Evolutionary conservation across 306 rosid species (phyloP).

Genomic region (Macrotyloma uniflorum): DNA sequence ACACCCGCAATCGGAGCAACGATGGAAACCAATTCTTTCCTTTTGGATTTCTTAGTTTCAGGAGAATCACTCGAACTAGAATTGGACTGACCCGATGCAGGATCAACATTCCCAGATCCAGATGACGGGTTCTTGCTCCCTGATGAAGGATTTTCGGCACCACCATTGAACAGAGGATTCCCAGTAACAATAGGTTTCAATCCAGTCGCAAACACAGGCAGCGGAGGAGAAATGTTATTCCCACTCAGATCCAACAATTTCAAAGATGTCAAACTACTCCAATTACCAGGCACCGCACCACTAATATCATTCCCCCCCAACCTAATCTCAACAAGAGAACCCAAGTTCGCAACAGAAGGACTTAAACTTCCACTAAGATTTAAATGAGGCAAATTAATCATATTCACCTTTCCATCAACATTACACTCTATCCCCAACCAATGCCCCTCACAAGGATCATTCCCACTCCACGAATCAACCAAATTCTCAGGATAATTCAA

Average conservation of each 20-base stretch:
- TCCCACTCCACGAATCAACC: conserved; percentile 68
- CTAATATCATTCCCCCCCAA: conserved; percentile 61
- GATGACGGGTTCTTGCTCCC: conserved; percentile 36
- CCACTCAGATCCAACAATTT: conserved; percentile 73
- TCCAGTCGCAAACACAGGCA: conserved; percentile 61
- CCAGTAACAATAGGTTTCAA: conserved; percentile 55
- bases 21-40: conserved; percentile 46
- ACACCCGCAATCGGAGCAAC: conserved; percentile 70
- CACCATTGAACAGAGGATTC: conserved; percentile 42
- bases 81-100: conserved; percentile 30
- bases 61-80: conserved; percentile 25
- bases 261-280: conserved; percentile 68
- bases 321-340: conserved; percentile 59
- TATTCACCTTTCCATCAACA: conserved; percentile 52
- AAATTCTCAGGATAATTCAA: conserved; percentile 72
- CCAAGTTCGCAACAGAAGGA: conserved; percentile 77
- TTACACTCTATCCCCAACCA: conserved; percentile 85
- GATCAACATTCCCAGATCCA: conserved; percentile 42
- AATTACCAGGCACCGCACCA: conserved; percentile 71
- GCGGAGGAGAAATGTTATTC: conserved; percentile 78
- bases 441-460: conserved; percentile 62
- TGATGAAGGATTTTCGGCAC: conserved; percentile 31
- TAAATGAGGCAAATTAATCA: conserved; percentile 65
- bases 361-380: conserved; percentile 76
- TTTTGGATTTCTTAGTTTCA: conserved; percentile 30